These are phyloP conservation scores for Paramecium biaurelia DNA, from an alignment of 73 alveolate genomes.

Conservation along the genomic window DNA sequence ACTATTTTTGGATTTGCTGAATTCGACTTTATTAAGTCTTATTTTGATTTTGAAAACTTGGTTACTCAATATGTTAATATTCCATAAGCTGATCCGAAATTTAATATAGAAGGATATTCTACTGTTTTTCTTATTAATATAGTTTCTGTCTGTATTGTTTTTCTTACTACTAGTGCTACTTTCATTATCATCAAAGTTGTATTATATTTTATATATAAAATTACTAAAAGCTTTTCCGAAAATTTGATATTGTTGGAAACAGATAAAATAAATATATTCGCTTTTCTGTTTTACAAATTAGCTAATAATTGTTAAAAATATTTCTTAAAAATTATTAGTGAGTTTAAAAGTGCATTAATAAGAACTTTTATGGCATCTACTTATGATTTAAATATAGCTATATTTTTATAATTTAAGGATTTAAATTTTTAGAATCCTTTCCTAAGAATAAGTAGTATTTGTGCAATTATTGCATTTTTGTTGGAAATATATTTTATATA, in stretches of 20 bases:
- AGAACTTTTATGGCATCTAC: conserved; percentile 48
- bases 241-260: not conserved
- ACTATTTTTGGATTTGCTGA: conserved; percentile 43
- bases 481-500: not conserved
- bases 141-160: not conserved
- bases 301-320: not conserved
- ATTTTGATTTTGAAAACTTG: not conserved
- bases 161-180: not conserved
- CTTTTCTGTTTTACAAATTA: not conserved
- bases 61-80: not conserved
- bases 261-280: not conserved
- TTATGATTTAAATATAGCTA: conserved; percentile 16
- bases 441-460: not conserved
- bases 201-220: not conserved
- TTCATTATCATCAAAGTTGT: not conserved
- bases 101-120: conserved; percentile 8
- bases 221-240: not conserved
- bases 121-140: conserved; percentile 9
- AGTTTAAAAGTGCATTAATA: not conserved
- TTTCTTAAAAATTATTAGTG: not conserved
- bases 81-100: conserved; percentile 1
- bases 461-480: not conserved
- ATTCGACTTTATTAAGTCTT: not conserved
- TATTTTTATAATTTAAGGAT: not conserved
- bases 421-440: not conserved